These are phyloP conservation scores for Eucalyptus regnans DNA, from an alignment of 345 rosid genomes.

Conservation along the genomic window DNA sequence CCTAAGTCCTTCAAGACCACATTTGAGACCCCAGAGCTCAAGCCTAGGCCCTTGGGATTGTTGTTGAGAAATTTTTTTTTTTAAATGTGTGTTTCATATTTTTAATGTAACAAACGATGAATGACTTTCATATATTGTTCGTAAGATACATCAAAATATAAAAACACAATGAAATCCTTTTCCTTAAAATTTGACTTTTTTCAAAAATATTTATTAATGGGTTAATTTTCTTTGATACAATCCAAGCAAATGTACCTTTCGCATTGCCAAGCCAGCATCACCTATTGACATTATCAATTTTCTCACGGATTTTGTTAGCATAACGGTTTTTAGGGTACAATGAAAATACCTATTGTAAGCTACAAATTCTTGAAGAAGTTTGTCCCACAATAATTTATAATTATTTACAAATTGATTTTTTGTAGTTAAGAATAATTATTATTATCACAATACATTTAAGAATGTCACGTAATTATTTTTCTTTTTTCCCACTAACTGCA, in stretches of 20 bases:
- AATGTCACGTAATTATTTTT: fast-evolving
- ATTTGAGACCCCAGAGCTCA: background rate
- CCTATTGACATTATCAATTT: background rate
- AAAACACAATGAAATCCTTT: background rate
- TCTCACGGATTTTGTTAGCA: fast-evolving
- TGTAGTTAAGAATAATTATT: fast-evolving
- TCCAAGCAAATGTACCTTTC: background rate
- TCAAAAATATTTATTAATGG: no score
- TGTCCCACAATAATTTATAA: fast-evolving
- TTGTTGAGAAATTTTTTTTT: background rate
- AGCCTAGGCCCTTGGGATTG: background rate
- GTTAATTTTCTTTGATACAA: background rate
- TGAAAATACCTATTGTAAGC: fast-evolving
- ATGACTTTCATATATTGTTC: background rate
- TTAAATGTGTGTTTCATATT: background rate
- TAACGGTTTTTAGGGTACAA: fast-evolving
- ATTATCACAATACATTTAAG: fast-evolving
- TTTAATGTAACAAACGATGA: background rate
- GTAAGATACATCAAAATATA: background rate
- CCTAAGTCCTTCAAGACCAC: background rate
- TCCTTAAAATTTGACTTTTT: no score
- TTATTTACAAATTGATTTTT: no score
- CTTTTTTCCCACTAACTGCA: background rate
- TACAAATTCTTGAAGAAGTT: no score
- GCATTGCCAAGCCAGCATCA: fast-evolving